A percentile compares a stretch with the other conserved stretches of the same genome.
Conservation (phyloP, 805 yeast species). For the Lipomyces yamanashiensis region DNA sequence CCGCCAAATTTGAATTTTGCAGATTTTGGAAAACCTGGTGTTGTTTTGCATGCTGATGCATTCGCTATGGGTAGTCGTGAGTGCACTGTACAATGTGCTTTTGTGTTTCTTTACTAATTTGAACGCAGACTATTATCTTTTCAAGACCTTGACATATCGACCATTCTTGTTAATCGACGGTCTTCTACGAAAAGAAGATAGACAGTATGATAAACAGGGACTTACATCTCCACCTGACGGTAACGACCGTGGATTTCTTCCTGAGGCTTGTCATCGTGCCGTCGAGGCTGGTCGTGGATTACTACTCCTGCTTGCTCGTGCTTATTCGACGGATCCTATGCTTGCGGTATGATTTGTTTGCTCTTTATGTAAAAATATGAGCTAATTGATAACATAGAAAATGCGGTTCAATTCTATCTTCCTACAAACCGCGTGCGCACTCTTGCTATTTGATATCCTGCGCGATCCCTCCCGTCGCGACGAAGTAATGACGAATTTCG, state of each 20-base stretch:
- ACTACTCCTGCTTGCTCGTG: constrained; percentile 28
- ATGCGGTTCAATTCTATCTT: constrained; percentile 35
- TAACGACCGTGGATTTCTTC: constrained; percentile 20
- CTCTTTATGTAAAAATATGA: neutral
- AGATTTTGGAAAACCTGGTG: constrained; percentile 33
- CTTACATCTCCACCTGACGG: constrained; percentile 19
- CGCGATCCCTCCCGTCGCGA: constrained; percentile 27
- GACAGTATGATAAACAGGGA: constrained; percentile 13
- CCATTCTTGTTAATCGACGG: constrained; percentile 32
- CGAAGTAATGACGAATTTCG: constrained; percentile 34
- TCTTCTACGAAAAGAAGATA: constrained; percentile 22
- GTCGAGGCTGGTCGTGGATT: constrained; percentile 34
- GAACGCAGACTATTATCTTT: constrained; percentile 25
- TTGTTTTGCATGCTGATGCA: constrained; percentile 32
- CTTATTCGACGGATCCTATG: constrained; percentile 34
- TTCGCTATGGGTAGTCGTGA: constrained; percentile 33
- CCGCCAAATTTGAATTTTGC: constrained; percentile 30
- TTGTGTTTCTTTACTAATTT: neutral
- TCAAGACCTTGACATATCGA: constrained; percentile 34
- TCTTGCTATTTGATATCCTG: constrained; percentile 29
- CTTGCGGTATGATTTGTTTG: constrained; percentile 16
- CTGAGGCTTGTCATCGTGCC: constrained; percentile 36
- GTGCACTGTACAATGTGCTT: neutral
- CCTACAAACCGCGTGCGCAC: constrained; percentile 34
- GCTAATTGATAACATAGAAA: constrained; percentile 13